phyloP scores from a whole-genome alignment of 176 grass and related monocot species.

The Hordeum vulgare region MorexV3_pseudomolecules_assembly NC_058520.1:533393938-533394437 shows the following conservation, averaged over 20 bases:
- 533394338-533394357: not conserved
- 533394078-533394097: not conserved
- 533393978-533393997: not conserved
- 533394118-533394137: not conserved
- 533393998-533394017: not conserved
- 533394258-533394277: not conserved
- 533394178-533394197: not conserved
- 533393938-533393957: not conserved
- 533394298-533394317: not conserved
- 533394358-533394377: not conserved
- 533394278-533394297: not conserved
- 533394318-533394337: constrained; percentile 9
- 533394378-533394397: not conserved
- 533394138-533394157: not conserved
- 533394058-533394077: not conserved
- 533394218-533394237: not conserved
- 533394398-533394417: not conserved
- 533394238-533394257: not conserved
- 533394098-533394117: not conserved
- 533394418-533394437: not conserved
- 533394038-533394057: not conserved
- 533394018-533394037: not conserved
- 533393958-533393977: not conserved
- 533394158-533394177: not conserved
- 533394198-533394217: not conserved